These are phyloP conservation scores for Vitis riparia DNA, from an alignment of 164 flowering plant species.

Conservation along the genomic window DNA sequence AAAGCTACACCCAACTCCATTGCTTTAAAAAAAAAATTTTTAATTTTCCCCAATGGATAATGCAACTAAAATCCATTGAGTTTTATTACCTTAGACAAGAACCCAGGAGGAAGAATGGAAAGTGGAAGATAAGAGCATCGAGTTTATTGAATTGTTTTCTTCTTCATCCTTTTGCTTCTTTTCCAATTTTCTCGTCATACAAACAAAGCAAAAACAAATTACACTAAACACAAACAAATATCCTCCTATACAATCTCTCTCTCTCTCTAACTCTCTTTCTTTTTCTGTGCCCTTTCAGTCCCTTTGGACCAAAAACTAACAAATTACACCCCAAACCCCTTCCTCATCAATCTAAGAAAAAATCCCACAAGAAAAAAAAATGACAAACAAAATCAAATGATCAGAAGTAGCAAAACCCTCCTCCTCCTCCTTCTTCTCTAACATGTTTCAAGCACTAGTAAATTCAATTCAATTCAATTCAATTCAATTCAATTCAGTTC, in stretches of 20 bases:
- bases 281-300: slow-evolving; percentile 13
- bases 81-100: no score
- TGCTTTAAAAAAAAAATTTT: no score
- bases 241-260: slow-evolving; percentile 49
- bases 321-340: slow-evolving; percentile 23
- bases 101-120: neutral
- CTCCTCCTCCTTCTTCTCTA: neutral
- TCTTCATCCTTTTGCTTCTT: neutral
- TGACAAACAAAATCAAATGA: neutral
- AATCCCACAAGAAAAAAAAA: neutral
- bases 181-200: slow-evolving; percentile 8
- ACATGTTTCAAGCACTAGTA: slow-evolving; percentile 5
- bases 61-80: no score
- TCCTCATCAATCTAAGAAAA: slow-evolving; percentile 21
- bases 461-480: no score
- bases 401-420: neutral
- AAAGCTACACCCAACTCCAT: no score
- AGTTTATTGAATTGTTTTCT: neutral
- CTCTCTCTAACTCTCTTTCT: slow-evolving; percentile 20
- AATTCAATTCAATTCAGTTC: neutral
- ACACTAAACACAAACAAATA: slow-evolving; percentile 14
- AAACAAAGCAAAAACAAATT: slow-evolving; percentile 12
- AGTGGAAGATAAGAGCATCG: neutral
- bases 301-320: slow-evolving; percentile 38
- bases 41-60: no score